Evolutionary conservation across 768 basidiomycete species (phyloP), one percentile per base, ranked within the genome.

Genomic region (Leccinellum rugosiceps): DNA sequence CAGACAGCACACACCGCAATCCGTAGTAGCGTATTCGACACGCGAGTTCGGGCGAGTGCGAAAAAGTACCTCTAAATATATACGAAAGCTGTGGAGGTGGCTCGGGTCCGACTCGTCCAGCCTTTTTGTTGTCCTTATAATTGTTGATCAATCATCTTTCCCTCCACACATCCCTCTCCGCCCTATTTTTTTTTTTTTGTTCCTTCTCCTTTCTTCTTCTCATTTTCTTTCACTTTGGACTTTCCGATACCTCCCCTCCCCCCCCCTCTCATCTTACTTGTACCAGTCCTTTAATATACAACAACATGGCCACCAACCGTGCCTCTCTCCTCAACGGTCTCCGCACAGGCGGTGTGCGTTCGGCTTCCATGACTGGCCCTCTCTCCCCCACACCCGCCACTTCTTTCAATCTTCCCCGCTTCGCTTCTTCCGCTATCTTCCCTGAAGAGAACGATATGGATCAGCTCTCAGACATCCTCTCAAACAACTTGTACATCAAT

Each of bases 241-340:
- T 15, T 17, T 51, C 15, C 6, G 30, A 52, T 43, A 43, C 11
- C 31, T 2, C 15, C 6, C 9, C 19, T 1, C 19, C 44, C 14
- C 13, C 21, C 17, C 17, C 9, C n/a, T 11, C 21, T 13, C n/a
- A 8, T 25, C 25, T 25, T 67, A 67, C 50, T 32, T 64, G 66
- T 67, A 67, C 47, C 61, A 63, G 26, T 66, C 64, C 0, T 64
- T 64, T 69, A 64, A 66, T 69, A 46, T 50, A 50, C 34, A 35
- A 35, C n/a, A 19, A 23, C 15, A 81, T 82, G 80, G 73, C 80
- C 53, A 72, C 77, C 72, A 75, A 78, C 61, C 89, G 92, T 66
- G 90, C 92, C 51, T 89, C 90, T 60, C 90, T 94, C 68, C 90
- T 94, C 73, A 80, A 87, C 58, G 90, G 89, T 65, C 90, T 94